Percentiles rank a stretch among this genome's conserved stretches.
Evolutionary conservation across 768 basidiomycete genomes (phyloP).

Genomic region (Sistotremastrum niveocremeum): DNA sequence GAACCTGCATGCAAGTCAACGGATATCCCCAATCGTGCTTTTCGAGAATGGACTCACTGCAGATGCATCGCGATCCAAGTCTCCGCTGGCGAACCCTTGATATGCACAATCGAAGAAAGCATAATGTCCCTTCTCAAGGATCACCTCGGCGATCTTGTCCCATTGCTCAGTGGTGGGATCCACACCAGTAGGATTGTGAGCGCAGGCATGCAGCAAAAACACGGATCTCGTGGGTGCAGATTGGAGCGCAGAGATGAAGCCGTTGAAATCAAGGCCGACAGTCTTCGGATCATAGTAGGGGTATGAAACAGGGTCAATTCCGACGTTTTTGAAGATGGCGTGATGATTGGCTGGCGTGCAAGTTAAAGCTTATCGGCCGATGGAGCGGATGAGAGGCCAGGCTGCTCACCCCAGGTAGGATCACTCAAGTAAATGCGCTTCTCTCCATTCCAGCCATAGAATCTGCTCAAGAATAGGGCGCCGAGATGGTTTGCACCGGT

Average conservation of each 20-base stretch:
- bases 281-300: conserved; percentile 91
- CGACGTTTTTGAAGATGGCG: conserved; percentile 83
- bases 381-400: neutral
- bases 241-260: conserved; percentile 46
- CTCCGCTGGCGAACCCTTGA: conserved; percentile 92
- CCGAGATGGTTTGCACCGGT: conserved; percentile 94
- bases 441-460: conserved; percentile 56
- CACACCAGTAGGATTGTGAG: conserved; percentile 94
- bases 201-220: conserved; percentile 86
- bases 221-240: conserved; percentile 64
- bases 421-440: conserved; percentile 76
- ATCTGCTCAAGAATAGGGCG: conserved; percentile 71
- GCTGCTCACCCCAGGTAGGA: conserved; percentile 80
- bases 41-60: conserved; percentile 35
- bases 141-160: conserved; percentile 57
- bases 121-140: conserved; percentile 64
- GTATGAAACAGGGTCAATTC: conserved; percentile 75
- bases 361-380: neutral
- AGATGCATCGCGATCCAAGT: conserved; percentile 83
- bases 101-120: conserved; percentile 95
- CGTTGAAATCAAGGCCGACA: conserved; percentile 70
- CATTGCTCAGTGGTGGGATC: conserved; percentile 87
- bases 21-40: conserved; percentile 7
- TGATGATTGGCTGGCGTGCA: conserved; percentile 60
- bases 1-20: conserved; percentile 7